A percentile compares a stretch with the other conserved stretches of the same genome.
phyloP scores from a whole-genome alignment of 106 monocot species.

The Cymbidium sinense region DNA sequence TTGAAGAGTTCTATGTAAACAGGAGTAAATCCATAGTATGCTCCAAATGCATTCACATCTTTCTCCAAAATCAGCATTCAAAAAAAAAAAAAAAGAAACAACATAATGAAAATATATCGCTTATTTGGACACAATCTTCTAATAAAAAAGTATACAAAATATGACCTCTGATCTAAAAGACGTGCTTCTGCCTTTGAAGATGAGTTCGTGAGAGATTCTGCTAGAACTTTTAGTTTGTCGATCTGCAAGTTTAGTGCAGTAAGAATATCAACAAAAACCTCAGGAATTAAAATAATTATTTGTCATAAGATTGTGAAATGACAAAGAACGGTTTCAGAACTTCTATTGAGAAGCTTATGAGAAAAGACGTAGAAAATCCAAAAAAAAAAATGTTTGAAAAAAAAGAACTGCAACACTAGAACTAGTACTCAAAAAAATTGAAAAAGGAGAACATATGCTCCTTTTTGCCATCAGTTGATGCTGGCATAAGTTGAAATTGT shows the following conservation, averaged over 20 bases:
- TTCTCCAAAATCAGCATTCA: neutral
- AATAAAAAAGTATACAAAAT: neutral
- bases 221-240: constrained; percentile 74
- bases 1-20: neutral
- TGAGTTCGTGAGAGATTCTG: constrained; percentile 89
- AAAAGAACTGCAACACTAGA: too few species aligned
- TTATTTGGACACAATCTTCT: too few species aligned
- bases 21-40: neutral
- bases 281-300: neutral
- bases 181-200: constrained; percentile 82
- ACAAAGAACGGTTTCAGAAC: neutral
- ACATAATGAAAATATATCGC: too few species aligned
- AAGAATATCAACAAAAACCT: constrained; percentile 1
- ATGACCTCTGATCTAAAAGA: constrained; percentile 76
- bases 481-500: too few species aligned
- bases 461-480: too few species aligned
- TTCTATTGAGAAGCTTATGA: neutral
- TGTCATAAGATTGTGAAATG: neutral
- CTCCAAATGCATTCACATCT: constrained; percentile 2
- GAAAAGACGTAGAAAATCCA: neutral
- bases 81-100: neutral
- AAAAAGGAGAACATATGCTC: too few species aligned
- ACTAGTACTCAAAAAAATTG: too few species aligned
- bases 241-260: constrained; percentile 37
- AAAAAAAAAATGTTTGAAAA: neutral